Conservation (phyloP, 1,139 yeast species). For the Suhomyces wounanorum region DNA sequence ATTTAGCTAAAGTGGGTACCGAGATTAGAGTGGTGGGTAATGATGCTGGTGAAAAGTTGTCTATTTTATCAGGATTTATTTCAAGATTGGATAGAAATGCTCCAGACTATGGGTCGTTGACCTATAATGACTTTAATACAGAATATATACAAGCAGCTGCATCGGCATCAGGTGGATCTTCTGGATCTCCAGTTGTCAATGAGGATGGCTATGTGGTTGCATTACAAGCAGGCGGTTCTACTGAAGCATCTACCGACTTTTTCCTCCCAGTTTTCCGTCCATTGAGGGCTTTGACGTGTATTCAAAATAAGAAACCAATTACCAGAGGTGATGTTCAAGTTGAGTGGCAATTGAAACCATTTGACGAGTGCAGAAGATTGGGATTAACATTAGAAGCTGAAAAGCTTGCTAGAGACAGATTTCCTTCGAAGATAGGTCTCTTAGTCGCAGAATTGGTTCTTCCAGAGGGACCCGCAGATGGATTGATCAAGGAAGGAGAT, state of each 20-base stretch:
- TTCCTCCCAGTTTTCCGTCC: slow-evolving; percentile 87
- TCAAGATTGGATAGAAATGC: slow-evolving; percentile 91
- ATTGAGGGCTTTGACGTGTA: slow-evolving; percentile 72
- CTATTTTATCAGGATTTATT: slow-evolving; percentile 86
- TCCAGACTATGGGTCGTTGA: slow-evolving; percentile 86
- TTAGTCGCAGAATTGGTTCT: slow-evolving; percentile 81
- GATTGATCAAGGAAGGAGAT: slow-evolving; percentile 79
- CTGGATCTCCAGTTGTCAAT: slow-evolving; percentile 93
- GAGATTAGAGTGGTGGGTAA: slow-evolving; percentile 95
- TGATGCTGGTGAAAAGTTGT: slow-evolving; percentile 92
- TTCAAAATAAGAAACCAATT: slow-evolving; percentile 59
- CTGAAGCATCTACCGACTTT: slow-evolving; percentile 91
- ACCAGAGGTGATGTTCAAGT: slow-evolving; percentile 83
- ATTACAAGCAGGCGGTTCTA: slow-evolving; percentile 90
- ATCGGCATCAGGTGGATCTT: slow-evolving; percentile 91
- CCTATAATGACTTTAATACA: slow-evolving; percentile 94
- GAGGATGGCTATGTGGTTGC: slow-evolving; percentile 88
- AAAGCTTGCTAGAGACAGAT: slow-evolving; percentile 61
- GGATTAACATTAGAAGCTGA: slow-evolving; percentile 82
- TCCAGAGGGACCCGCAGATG: slow-evolving; percentile 87
- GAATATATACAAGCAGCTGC: slow-evolving; percentile 98
- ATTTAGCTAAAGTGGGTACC: slow-evolving; percentile 82
- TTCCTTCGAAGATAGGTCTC: slow-evolving; percentile 79
- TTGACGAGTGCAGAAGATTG: slow-evolving; percentile 84
- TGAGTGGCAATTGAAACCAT: slow-evolving; percentile 86